Percentiles rank a stretch among this genome's conserved stretches.
Conservation (phyloP, 2,329 filamentous ascomycete genomes). For the Capronia americana region DNA sequence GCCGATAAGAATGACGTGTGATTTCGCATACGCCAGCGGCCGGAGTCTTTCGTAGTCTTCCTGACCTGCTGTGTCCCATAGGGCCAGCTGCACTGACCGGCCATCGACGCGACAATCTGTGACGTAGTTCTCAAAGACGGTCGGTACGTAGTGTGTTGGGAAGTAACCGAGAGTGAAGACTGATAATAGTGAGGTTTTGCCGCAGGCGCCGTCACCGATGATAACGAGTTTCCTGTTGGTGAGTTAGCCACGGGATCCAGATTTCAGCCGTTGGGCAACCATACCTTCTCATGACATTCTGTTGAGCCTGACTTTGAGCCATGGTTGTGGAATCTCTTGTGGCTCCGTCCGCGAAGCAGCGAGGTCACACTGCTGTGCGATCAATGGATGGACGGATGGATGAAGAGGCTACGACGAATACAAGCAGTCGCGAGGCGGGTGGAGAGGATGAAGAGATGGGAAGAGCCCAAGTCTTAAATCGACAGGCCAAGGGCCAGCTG, state of each 20-base stretch:
- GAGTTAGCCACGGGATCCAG: not conserved
- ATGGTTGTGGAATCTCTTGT: constrained; percentile 43
- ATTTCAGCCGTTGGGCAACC: not conserved
- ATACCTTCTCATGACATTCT: constrained; percentile 69
- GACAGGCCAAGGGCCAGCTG: constrained; percentile 23
- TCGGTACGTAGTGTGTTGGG: constrained; percentile 85
- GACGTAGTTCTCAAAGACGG: constrained; percentile 99
- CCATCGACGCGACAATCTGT: constrained; percentile 98
- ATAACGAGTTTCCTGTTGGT: constrained; percentile 85
- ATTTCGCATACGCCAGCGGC: constrained; percentile 93
- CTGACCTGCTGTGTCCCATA: constrained; percentile 99
- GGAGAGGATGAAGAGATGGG: constrained; percentile 28
- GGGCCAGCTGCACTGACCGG: constrained; percentile 94
- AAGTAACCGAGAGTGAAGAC: constrained; percentile 99
- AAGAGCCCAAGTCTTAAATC: constrained; percentile 15
- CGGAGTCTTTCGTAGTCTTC: constrained; percentile 97
- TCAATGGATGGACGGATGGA: constrained; percentile 43
- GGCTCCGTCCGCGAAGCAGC: constrained; percentile 22
- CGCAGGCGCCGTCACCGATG: constrained; percentile 95
- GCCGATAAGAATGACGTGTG: constrained; percentile 94
- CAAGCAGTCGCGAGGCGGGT: constrained; percentile 41
- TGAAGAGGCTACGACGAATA: constrained; percentile 4
- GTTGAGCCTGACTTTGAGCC: constrained; percentile 52
- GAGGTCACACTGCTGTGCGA: constrained; percentile 52
- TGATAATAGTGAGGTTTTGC: constrained; percentile 95